A percentile compares a stretch with the other conserved stretches of the same genome.
Evolutionary conservation across 306 rosid genomes (phyloP).

Genomic region (Lupinus albus): DNA sequence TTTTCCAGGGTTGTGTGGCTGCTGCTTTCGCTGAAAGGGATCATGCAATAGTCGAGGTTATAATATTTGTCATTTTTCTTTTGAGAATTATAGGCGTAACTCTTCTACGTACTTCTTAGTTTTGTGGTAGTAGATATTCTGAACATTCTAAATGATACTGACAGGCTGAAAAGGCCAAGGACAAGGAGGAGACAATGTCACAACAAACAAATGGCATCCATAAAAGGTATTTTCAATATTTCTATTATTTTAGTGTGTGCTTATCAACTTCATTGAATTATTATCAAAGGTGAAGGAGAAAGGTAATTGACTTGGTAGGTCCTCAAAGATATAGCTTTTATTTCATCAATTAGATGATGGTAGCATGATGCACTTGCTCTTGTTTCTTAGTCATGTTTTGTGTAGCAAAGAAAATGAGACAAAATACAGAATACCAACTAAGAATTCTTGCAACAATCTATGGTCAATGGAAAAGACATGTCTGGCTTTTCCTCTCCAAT

Average conservation of each 20-base stretch:
- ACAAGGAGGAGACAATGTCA: slow-evolving; percentile 72
- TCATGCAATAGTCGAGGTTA: slow-evolving; percentile 87
- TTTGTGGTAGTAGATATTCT: slow-evolving; percentile 38
- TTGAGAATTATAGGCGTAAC: slow-evolving; percentile 1
- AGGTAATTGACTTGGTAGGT: slow-evolving; percentile 10
- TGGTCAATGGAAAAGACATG: slow-evolving; percentile 11
- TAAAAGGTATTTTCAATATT: slow-evolving; percentile 60
- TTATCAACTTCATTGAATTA: not conserved
- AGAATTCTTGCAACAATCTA: slow-evolving; percentile 6
- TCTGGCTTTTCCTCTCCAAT: slow-evolving; percentile 13
- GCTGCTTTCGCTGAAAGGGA: slow-evolving; percentile 97
- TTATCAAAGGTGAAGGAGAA: slow-evolving; percentile 22
- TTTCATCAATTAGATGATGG: slow-evolving; percentile 25
- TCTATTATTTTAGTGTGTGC: slow-evolving; percentile 14
- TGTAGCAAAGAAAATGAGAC: slow-evolving; percentile 29
- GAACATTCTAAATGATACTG: slow-evolving; percentile 38
- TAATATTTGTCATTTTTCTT: slow-evolving; percentile 23
- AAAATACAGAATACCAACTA: not conserved
- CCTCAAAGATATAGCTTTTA: slow-evolving; percentile 18
- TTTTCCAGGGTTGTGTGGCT: slow-evolving; percentile 96
- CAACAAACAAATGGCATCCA: slow-evolving; percentile 57
- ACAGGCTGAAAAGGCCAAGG: slow-evolving; percentile 95
- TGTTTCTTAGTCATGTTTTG: slow-evolving; percentile 26
- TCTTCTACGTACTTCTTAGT: slow-evolving; percentile 9
- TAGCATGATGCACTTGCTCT: slow-evolving; percentile 17